phyloP scores from a whole-genome alignment of 1,284 basidiomycete genomes.

The Sanguinoderma infundibulare region DNA sequence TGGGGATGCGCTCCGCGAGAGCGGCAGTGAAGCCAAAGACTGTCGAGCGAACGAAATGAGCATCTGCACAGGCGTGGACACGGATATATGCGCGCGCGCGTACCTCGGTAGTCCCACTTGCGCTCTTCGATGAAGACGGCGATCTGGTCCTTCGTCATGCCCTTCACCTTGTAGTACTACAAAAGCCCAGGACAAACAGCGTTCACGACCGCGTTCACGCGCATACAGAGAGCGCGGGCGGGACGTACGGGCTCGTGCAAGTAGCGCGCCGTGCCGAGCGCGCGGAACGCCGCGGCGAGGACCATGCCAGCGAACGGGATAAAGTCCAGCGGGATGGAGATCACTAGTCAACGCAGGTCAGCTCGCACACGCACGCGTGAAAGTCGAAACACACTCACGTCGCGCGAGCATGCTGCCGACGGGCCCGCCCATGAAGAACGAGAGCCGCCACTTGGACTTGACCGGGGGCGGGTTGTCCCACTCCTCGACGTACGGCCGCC shows the following conservation, averaged over 20 bases:
- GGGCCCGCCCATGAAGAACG: conserved; percentile 48
- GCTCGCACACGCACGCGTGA: neutral
- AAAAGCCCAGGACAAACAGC: no score
- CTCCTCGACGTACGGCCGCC: conserved; percentile 88
- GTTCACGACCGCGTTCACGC: no score
- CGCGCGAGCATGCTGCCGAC: conserved; percentile 54
- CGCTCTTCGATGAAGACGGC: conserved; percentile 84
- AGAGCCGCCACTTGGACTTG: conserved; percentile 40
- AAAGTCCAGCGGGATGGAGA: conserved; percentile 71
- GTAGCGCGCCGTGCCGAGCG: conserved; percentile 69
- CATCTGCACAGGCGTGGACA: neutral
- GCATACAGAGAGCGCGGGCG: neutral
- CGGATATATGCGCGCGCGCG: neutral
- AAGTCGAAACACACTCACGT: no score
- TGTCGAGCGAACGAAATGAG: conserved; percentile 34
- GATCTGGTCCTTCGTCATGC: conserved; percentile 72
- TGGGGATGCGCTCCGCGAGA: conserved; percentile 77
- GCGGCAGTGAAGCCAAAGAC: conserved; percentile 85
- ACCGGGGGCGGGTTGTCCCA: conserved; percentile 73
- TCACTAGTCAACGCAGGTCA: conserved; percentile 45
- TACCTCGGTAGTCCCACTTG: conserved; percentile 84
- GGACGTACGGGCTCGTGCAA: conserved; percentile 68
- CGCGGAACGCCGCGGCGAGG: conserved; percentile 68
- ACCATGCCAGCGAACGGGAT: conserved; percentile 74
- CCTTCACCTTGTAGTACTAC: conserved; percentile 83